These are phyloP conservation scores for Ganoderma lucidum DNA, from an alignment of 1,284 basidiomycete genomes.

Conservation along the genomic window DNA sequence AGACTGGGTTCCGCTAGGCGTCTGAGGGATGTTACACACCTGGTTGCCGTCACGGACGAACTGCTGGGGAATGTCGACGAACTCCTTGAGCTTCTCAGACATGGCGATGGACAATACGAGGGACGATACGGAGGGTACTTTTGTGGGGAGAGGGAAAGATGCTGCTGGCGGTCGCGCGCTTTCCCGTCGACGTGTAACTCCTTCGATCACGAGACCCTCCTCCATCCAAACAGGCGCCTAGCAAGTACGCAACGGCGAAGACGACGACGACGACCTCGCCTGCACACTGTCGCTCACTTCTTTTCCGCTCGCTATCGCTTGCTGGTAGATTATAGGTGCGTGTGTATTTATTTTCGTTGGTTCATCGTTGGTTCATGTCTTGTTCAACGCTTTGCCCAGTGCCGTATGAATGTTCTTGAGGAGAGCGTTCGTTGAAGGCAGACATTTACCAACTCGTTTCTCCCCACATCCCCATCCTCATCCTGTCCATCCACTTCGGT, in stretches of 20 bases:
- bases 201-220: constrained; percentile 30
- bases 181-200: constrained; percentile 39
- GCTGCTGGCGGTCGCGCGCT: constrained; percentile 23
- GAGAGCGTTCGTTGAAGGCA: constrained; percentile 34
- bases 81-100: constrained; percentile 92
- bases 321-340: constrained; percentile 27
- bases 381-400: constrained; percentile 9
- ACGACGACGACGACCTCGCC: background rate
- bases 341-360: background rate
- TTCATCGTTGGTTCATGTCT: background rate
- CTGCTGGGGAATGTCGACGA: constrained; percentile 91
- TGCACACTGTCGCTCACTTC: background rate
- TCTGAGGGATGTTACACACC: constrained; percentile 54
- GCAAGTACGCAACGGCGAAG: background rate
- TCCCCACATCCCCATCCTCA: background rate
- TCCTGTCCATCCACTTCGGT: background rate
- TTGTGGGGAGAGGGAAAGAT: constrained; percentile 32
- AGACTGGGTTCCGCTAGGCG: background rate
- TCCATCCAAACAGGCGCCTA: constrained; percentile 13
- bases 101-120: constrained; percentile 52
- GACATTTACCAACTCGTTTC: constrained; percentile 24
- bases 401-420: constrained; percentile 45
- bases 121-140: constrained; percentile 20
- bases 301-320: background rate
- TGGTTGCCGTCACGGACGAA: constrained; percentile 95